Evolutionary conservation across 2,329 filamentous ascomycete genomes (phyloP).

Genomic region (Penicillium sp.): DNA sequence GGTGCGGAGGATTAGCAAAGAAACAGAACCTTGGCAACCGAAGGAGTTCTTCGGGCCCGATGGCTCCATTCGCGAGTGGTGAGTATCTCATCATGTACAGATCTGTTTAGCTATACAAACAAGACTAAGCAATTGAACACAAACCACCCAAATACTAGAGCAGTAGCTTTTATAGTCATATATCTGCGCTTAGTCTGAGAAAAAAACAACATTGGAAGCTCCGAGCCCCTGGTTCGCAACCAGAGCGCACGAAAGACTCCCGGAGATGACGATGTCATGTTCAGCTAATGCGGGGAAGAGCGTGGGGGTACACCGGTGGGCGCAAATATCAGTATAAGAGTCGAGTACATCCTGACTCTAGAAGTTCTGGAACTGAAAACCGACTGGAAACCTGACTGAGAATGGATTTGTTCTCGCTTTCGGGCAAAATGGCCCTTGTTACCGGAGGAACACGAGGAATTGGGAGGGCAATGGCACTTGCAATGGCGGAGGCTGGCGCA

Average conservation of each 20-base stretch:
- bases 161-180: too few relatives aligned
- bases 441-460: slow-evolving; percentile 52
- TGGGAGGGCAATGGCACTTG: slow-evolving; percentile 49
- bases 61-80: slow-evolving; percentile 70
- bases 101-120: background rate
- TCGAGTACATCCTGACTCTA: background rate
- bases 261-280: too few relatives aligned
- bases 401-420: slow-evolving; percentile 42
- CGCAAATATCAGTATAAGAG: background rate
- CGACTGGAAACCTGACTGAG: background rate
- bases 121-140: background rate
- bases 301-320: background rate
- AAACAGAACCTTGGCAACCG: slow-evolving; percentile 64
- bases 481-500: slow-evolving; percentile 50
- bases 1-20: slow-evolving; percentile 60
- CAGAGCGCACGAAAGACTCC: background rate
- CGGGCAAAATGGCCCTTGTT: slow-evolving; percentile 46
- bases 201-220: too few relatives aligned
- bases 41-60: slow-evolving; percentile 69
- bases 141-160: too few relatives aligned
- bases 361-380: background rate
- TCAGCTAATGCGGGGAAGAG: background rate
- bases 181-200: too few relatives aligned
- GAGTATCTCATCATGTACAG: slow-evolving; percentile 14
- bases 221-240: too few relatives aligned